phyloP scores from a whole-genome alignment of 768 basidiomycete species.

The Favolaschia claudopus region DNA sequence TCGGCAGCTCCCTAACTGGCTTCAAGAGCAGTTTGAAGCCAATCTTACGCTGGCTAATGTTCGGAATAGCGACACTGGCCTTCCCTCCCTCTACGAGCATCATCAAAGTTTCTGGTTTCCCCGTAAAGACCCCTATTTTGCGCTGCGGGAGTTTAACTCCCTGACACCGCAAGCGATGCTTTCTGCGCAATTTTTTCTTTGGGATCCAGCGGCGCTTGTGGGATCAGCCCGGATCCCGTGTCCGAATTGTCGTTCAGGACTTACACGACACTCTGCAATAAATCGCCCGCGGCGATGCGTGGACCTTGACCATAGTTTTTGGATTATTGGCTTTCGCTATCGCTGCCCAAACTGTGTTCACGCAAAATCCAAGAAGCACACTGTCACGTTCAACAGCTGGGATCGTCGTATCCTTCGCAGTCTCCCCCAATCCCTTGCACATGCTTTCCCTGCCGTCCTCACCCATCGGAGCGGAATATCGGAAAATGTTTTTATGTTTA shows the following conservation, averaged over 20 bases:
- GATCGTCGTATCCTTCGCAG: no score
- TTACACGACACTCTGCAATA: background rate
- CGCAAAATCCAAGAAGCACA: constrained; percentile 11
- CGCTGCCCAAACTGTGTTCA: constrained; percentile 26
- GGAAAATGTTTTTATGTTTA: no score
- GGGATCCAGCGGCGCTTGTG: background rate
- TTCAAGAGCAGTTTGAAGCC: no score
- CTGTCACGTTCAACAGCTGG: constrained; percentile 16
- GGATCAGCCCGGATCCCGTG: background rate
- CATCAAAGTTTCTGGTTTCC: constrained; percentile 3
- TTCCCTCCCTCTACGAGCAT: no score
- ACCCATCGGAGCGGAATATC: no score
- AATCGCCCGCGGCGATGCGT: constrained; percentile 24
- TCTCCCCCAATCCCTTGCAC: no score
- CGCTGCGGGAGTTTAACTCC: background rate
- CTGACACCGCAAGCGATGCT: background rate
- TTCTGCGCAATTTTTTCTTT: background rate
- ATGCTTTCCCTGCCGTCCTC: no score
- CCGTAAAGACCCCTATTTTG: background rate
- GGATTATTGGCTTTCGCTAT: constrained; percentile 35
- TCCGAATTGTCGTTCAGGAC: background rate
- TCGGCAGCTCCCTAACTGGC: no score
- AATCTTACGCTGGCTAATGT: no score
- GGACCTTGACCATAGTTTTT: constrained; percentile 26
- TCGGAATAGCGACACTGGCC: no score